Conservation (phyloP, 306 rosid genomes). For the Lathyrus sativus region DNA sequence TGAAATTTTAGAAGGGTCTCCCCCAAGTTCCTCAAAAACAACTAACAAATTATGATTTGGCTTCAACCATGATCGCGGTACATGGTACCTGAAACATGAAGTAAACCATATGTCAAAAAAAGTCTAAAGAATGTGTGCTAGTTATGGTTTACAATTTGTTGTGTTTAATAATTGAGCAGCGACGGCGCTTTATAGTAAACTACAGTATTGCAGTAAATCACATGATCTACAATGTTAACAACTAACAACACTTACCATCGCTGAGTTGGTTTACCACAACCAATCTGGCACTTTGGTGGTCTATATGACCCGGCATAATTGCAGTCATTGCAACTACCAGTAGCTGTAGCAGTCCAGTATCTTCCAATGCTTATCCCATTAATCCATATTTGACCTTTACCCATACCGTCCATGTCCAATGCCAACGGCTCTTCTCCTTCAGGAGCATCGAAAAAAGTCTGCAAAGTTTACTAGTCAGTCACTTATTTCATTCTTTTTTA, state of each 20-base stretch:
- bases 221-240: slow-evolving; percentile 18
- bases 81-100: slow-evolving; percentile 80
- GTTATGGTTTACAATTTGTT: no score
- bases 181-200: no score
- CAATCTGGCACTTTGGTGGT: slow-evolving; percentile 86
- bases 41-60: slow-evolving; percentile 78
- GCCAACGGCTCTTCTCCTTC: slow-evolving; percentile 93
- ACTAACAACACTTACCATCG: slow-evolving; percentile 68
- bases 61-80: slow-evolving; percentile 95
- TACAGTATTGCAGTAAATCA: no score
- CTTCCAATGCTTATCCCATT: slow-evolving; percentile 92
- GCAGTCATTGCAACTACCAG: slow-evolving; percentile 76
- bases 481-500: slow-evolving; percentile 18
- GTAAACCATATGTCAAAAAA: background rate
- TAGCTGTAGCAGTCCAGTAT: slow-evolving; percentile 89
- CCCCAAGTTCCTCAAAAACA: slow-evolving; percentile 95
- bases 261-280: slow-evolving; percentile 94
- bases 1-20: slow-evolving; percentile 79
- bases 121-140: no score
- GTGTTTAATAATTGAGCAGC: no score
- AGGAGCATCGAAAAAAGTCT: slow-evolving; percentile 81
- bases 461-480: slow-evolving; percentile 40
- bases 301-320: slow-evolving; percentile 70
- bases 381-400: slow-evolving; percentile 99
- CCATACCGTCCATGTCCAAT: slow-evolving; percentile 95